A percentile compares a stretch with the other conserved stretches of the same genome.
These are phyloP conservation scores for Vicia villosa DNA, from an alignment of 306 rosid species.

Conservation along the genomic window DNA sequence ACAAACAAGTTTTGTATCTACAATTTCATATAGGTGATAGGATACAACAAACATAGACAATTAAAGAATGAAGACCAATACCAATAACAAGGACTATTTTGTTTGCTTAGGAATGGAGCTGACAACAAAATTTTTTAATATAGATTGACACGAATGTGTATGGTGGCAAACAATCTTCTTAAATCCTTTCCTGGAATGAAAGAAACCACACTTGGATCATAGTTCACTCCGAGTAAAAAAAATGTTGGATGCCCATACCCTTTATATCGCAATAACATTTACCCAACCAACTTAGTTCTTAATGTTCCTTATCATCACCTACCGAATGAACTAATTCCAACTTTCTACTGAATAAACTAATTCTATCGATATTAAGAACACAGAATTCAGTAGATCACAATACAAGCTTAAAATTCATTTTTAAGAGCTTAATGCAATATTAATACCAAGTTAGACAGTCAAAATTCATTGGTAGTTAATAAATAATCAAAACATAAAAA, in stretches of 20 bases:
- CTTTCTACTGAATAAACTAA: too few relatives aligned
- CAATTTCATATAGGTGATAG: slow-evolving; percentile 48
- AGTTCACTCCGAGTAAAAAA: slow-evolving; percentile 38
- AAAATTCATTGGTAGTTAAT: too few relatives aligned
- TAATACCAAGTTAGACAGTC: too few relatives aligned
- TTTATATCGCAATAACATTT: slow-evolving; percentile 28
- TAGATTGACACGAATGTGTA: slow-evolving; percentile 29
- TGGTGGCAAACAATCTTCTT: slow-evolving; percentile 37
- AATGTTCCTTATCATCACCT: slow-evolving; percentile 49
- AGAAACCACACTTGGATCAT: slow-evolving; percentile 40
- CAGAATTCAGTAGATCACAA: too few relatives aligned
- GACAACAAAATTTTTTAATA: slow-evolving; percentile 23
- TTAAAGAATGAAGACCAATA: slow-evolving; percentile 41
- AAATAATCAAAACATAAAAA: too few relatives aligned
- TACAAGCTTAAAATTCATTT: too few relatives aligned
- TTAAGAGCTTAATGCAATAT: too few relatives aligned
- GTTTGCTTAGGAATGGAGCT: slow-evolving; percentile 32
- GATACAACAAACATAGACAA: slow-evolving; percentile 48
- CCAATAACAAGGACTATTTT: slow-evolving; percentile 30
- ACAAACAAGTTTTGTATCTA: slow-evolving; percentile 55
- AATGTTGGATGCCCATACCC: slow-evolving; percentile 30
- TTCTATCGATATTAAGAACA: too few relatives aligned
- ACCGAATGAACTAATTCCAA: too few relatives aligned
- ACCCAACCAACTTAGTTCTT: slow-evolving; percentile 35
- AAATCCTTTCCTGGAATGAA: slow-evolving; percentile 35